phyloP scores from a whole-genome alignment of 164 flowering plant genomes.

The Aristolochia californica region DNA sequence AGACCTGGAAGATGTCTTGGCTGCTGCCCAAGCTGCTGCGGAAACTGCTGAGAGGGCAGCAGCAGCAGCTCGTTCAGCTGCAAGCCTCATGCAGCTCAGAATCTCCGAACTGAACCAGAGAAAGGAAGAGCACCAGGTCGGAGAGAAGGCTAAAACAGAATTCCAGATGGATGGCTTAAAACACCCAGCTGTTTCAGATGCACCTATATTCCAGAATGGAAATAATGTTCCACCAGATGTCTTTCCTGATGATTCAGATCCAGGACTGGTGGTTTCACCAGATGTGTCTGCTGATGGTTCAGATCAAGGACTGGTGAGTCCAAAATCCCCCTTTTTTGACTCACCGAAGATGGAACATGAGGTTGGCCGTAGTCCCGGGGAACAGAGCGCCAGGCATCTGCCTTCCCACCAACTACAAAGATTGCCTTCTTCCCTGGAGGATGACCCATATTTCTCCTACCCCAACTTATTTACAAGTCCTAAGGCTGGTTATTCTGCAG shows the following conservation, averaged over 20 bases:
- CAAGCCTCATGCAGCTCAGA: conserved; percentile 74
- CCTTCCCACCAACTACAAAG: conserved; percentile 32
- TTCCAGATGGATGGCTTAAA: conserved; percentile 14
- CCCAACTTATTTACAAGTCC: conserved; percentile 60
- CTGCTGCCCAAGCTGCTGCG: conserved; percentile 89
- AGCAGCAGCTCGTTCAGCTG: conserved; percentile 86
- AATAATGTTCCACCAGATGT: too few relatives aligned
- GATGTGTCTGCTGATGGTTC: conserved; percentile 13
- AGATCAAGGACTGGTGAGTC: conserved; percentile 10
- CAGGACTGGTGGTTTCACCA: conserved; percentile 8
- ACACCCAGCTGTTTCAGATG: conserved; percentile 11
- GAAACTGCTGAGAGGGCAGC: conserved; percentile 92
- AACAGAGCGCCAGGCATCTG: conserved; percentile 16
- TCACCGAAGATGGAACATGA: conserved; percentile 23
- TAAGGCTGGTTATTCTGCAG: conserved; percentile 11
- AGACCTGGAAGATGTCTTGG: conserved; percentile 80
- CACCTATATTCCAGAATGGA: conserved; percentile 7
- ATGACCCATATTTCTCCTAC: conserved; percentile 66
- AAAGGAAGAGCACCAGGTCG: conserved; percentile 18
- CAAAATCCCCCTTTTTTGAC: conserved; percentile 21
- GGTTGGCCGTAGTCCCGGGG: conserved; percentile 12
- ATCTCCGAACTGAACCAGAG: conserved; percentile 55
- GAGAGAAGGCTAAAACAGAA: conserved; percentile 20
- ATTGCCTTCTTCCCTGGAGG: conserved; percentile 60
- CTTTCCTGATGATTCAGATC: conserved; percentile 13